Percentiles rank a stretch among this genome's conserved stretches.
phyloP scores from a whole-genome alignment of 2,329 filamentous ascomycete species.

The Aspergillus phoenicis region DNA sequence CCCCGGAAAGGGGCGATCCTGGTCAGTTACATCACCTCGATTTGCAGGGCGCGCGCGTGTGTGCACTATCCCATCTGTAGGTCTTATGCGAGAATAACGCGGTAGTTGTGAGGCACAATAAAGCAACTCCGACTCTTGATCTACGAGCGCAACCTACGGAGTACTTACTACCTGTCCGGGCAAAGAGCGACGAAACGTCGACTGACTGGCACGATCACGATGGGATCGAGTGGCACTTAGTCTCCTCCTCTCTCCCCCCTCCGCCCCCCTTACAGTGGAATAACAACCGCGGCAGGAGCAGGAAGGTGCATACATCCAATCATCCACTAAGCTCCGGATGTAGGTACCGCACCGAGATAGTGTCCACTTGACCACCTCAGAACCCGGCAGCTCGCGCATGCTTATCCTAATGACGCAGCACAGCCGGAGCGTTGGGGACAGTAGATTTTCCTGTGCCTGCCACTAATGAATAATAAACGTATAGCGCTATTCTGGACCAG shows the following conservation, averaged over 20 bases:
- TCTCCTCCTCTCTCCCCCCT: not conserved
- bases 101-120: not conserved
- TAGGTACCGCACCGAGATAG: not conserved
- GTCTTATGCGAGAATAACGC: not conserved
- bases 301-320: not conserved
- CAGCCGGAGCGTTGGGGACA: slow-evolving; percentile 3
- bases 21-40: not conserved
- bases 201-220: slow-evolving; percentile 2
- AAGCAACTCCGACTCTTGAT: not conserved
- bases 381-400: not conserved
- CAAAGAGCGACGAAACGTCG: slow-evolving; percentile 14
- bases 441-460: slow-evolving; percentile 2
- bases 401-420: not conserved
- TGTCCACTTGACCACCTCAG: not conserved
- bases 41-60: not conserved
- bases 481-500: slow-evolving; percentile 2
- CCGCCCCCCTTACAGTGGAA: slow-evolving; percentile 1
- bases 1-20: not conserved
- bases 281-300: not conserved
- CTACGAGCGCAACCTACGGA: not conserved
- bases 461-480: slow-evolving; percentile 8
- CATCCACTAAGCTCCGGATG: not conserved
- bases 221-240: slow-evolving; percentile 1
- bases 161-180: slow-evolving; percentile 7
- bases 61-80: not conserved